phyloP scores from a whole-genome alignment of 208 protist species.

The Acanthamoeba royreba region DNA sequence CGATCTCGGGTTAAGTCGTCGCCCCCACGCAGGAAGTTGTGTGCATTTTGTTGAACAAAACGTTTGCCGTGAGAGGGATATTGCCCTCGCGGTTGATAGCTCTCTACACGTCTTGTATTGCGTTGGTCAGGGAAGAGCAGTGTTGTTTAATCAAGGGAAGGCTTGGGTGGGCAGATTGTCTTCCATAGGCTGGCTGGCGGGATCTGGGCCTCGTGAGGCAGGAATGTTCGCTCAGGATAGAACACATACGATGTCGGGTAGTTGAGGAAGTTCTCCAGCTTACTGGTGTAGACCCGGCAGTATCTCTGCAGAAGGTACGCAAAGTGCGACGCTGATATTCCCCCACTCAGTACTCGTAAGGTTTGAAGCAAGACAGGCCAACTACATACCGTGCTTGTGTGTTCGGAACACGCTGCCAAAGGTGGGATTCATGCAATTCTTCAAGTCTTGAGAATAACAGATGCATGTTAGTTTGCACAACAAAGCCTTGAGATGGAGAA shows the following conservation, averaged over 20 bases:
- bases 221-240: conserved; percentile 31
- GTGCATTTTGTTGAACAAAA: too few relatives aligned
- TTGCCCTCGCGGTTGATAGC: too few relatives aligned
- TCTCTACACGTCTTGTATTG: too few relatives aligned
- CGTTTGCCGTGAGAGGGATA: too few relatives aligned
- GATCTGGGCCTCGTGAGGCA: neutral
- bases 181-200: conserved; percentile 13
- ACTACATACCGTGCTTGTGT: neutral
- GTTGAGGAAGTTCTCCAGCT: conserved; percentile 45
- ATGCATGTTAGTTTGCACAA: neutral
- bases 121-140: too few relatives aligned
- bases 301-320: conserved; percentile 30
- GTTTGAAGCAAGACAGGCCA: neutral
- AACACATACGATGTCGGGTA: conserved; percentile 18
- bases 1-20: too few relatives aligned
- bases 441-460: neutral
- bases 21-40: too few relatives aligned
- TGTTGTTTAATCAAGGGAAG: too few relatives aligned
- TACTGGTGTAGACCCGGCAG: neutral
- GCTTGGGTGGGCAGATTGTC: conserved; percentile 17
- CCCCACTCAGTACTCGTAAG: too few relatives aligned
- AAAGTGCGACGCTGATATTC: neutral
- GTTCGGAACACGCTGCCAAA: conserved; percentile 31
- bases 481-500: neutral
- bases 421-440: neutral